Conservation (phyloP, 768 basidiomycete species). For the Coprinopsis sp. region DNA sequence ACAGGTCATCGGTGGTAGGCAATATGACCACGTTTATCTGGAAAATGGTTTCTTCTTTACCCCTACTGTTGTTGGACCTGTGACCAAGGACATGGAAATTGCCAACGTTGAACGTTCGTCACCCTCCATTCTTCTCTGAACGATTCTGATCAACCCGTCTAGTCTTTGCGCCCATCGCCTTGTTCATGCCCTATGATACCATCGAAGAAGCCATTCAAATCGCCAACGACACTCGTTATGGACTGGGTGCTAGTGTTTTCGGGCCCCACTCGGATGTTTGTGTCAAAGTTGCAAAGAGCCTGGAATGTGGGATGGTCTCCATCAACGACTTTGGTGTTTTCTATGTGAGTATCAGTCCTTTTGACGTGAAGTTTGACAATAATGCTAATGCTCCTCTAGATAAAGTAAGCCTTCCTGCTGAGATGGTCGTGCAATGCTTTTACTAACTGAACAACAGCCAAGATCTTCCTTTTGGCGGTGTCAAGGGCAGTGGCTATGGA, state of each 20-base stretch:
- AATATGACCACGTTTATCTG: slow-evolving; percentile 61
- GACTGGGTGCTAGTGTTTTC: slow-evolving; percentile 92
- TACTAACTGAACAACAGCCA: slow-evolving; percentile 43
- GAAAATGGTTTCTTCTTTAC: slow-evolving; percentile 77
- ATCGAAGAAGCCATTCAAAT: slow-evolving; percentile 83
- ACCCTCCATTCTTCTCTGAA: slow-evolving; percentile 2
- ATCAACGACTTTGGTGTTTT: slow-evolving; percentile 92
- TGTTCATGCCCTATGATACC: slow-evolving; percentile 79
- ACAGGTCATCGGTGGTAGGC: slow-evolving; percentile 56
- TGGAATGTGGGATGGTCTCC: slow-evolving; percentile 97
- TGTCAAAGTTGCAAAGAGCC: slow-evolving; percentile 67
- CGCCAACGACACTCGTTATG: slow-evolving; percentile 85
- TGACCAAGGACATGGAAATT: slow-evolving; percentile 64
- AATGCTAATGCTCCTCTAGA: slow-evolving; percentile 30
- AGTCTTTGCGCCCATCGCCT: slow-evolving; percentile 94
- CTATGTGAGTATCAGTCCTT: slow-evolving; percentile 52
- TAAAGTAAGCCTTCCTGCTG: slow-evolving; percentile 51
- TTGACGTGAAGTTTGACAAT: neutral
- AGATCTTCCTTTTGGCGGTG: slow-evolving; percentile 93
- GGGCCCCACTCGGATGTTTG: slow-evolving; percentile 80
- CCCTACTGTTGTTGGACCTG: slow-evolving; percentile 84
- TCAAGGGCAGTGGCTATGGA: slow-evolving; percentile 88
- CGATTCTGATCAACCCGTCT: neutral
- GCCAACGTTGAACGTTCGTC: slow-evolving; percentile 70
- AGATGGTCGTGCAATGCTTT: neutral